Evolutionary conservation across 805 yeast genomes (phyloP).

Genomic region (Saturnispora hagleri): DNA sequence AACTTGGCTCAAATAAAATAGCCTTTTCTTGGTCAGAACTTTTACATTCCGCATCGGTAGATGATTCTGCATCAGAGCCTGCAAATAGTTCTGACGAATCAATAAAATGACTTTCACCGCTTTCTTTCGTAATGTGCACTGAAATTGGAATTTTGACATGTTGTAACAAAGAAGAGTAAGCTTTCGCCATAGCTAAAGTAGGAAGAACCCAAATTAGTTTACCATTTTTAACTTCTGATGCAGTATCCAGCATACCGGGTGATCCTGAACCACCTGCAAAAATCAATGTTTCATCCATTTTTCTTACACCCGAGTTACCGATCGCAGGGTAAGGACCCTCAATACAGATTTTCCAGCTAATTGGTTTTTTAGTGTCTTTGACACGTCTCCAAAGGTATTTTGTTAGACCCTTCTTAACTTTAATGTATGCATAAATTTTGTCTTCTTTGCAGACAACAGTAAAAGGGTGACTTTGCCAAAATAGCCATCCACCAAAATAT

Average conservation of each 20-base stretch:
- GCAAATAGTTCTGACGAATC: neutral
- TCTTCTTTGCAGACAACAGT: constrained; percentile 37
- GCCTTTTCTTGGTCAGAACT: neutral
- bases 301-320: constrained; percentile 35
- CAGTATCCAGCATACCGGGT: constrained; percentile 42
- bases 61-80: neutral
- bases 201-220: constrained; percentile 55
- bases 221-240: constrained; percentile 22
- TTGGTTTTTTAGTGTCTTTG: constrained; percentile 1
- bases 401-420: constrained; percentile 47
- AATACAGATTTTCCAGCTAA: constrained; percentile 24
- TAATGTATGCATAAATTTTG: constrained; percentile 33
- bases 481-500: constrained; percentile 41
- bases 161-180: neutral
- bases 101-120: neutral
- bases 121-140: neutral
- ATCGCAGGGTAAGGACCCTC: constrained; percentile 67
- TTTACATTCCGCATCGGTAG: neutral
- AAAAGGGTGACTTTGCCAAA: constrained; percentile 72
- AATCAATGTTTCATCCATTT: constrained; percentile 19
- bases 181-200: constrained; percentile 34
- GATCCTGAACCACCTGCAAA: constrained; percentile 69
- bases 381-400: constrained; percentile 29
- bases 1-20: constrained; percentile 8
- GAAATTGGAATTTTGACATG: neutral